Percentiles rank a stretch among this genome's conserved stretches.
Evolutionary conservation across 257 asterid species (phyloP).

Genomic region (Petunia secreta): DNA sequence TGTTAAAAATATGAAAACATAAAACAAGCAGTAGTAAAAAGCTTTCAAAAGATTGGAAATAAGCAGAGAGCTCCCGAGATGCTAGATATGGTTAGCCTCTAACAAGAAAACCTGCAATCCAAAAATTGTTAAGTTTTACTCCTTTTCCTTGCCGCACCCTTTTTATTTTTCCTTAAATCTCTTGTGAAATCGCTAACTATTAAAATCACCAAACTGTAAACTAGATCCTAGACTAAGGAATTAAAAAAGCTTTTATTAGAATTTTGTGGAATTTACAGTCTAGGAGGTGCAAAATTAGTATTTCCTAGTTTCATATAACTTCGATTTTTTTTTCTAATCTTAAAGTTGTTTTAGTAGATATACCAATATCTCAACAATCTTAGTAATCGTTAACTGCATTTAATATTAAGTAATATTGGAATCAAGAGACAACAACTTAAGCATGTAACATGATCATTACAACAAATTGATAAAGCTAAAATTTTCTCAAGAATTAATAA

Average conservation of each 20-base stretch:
- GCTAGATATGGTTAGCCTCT: too few species aligned
- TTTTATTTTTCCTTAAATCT: neutral
- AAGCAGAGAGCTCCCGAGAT: too few species aligned
- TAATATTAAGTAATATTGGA: neutral
- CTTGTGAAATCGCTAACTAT: neutral
- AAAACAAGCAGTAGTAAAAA: too few species aligned
- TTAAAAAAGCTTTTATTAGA: neutral
- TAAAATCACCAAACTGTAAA: neutral
- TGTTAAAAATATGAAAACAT: too few species aligned
- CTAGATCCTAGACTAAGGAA: neutral
- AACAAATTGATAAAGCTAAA: neutral
- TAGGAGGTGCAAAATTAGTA: neutral
- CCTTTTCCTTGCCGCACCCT: neutral
- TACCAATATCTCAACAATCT: conserved; percentile 14
- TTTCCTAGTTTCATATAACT: neutral
- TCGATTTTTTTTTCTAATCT: too few species aligned
- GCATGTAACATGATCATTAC: neutral
- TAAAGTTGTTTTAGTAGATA: neutral
- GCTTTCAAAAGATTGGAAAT: too few species aligned
- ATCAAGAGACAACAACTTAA: neutral
- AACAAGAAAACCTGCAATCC: too few species aligned
- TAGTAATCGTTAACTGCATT: neutral
- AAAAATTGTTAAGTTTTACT: too few species aligned
- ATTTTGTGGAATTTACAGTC: neutral
- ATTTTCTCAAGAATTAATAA: neutral